Percentiles rank a stretch among this genome's conserved stretches.
Conservation (phyloP, 352 stramenopile genomes). For the Globisporangium parvum region DNA sequence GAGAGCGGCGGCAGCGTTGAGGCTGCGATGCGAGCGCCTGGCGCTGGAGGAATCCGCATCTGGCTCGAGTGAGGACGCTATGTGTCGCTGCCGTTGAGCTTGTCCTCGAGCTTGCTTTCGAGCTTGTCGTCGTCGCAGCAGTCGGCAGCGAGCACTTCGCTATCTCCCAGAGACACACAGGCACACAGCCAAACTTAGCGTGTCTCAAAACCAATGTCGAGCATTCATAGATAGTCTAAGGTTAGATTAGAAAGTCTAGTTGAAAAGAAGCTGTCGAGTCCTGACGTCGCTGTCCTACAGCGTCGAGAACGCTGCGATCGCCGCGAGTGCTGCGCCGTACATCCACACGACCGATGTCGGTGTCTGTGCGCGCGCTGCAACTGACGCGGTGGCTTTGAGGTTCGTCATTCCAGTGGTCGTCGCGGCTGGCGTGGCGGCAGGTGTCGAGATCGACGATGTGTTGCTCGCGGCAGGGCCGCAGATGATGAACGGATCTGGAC, state of each 20-base stretch:
- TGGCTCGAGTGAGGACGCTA: too few relatives aligned
- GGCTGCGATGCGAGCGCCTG: not conserved
- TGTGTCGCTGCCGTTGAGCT: too few relatives aligned
- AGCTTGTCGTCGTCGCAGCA: too few relatives aligned
- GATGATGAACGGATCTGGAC: constrained; percentile 57
- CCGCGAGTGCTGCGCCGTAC: not conserved
- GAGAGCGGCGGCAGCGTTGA: not conserved
- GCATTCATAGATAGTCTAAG: too few relatives aligned
- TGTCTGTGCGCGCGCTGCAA: not conserved
- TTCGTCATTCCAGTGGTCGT: not conserved
- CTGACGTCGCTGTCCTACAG: not conserved
- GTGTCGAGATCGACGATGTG: not conserved
- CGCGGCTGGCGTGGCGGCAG: not conserved
- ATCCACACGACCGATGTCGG: not conserved
- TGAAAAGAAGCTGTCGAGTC: not conserved
- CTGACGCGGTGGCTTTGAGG: not conserved
- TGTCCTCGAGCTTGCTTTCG: too few relatives aligned
- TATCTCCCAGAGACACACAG: too few relatives aligned
- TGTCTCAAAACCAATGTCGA: too few relatives aligned
- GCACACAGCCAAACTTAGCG: too few relatives aligned
- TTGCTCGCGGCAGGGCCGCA: constrained; percentile 19
- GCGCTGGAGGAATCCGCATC: not conserved
- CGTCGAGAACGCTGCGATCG: not conserved
- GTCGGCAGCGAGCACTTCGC: too few relatives aligned
- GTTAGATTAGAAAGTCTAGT: not conserved